Base-by-base conservation (phyloP, 768 basidiomycete species). In the Russula lepida region DNA sequence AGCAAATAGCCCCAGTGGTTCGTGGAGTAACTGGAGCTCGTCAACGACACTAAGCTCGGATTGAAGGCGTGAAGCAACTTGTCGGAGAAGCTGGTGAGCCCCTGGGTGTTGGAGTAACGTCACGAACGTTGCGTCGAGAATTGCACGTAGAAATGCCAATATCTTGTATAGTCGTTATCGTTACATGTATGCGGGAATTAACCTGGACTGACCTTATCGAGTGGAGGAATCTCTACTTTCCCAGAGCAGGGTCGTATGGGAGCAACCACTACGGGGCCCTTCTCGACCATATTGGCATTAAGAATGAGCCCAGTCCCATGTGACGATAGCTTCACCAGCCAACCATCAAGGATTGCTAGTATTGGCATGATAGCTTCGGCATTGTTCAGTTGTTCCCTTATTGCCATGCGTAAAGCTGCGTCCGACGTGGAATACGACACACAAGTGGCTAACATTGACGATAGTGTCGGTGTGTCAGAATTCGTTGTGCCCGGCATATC, bases 51-150 rank as follows among this genome's bases (percentile, higher is more conserved):
- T 66, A 12, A 89, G 74, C 69, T 87, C 84, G 3, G 81, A 80
- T 49, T 80, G 76, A 54, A 90, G 73, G 30, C 78, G 76, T 1
- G 77, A 71, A 39, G 80, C 74, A 33, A 89, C 72, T 9, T 69
- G 71, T 28, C 74, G 77, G 23, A 92, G 74, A 27, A 83, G 65
- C 25, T 68, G 66, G 66, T 88, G 82, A 5, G 85, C 77, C 0
- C 84, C 83, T 15, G 78, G 71, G 67, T 89, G 77, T 62, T 86
- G 83, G 13, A 92, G 75, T 23, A 92, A 76, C 0, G 78, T 72
- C 49, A 91, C 76, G 69, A 88, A 89, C 13, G 81, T 84, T 0
- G 88, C 79, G 70, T 92, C 90, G 28, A 92, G 76, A 57, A 90
- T 69, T 6, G 77, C 74, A 72, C 87, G 84, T 8, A 86, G 68